These are phyloP conservation scores for Crucibulum laeve DNA, from an alignment of 768 basidiomycete genomes.

Conservation along the genomic window DNA sequence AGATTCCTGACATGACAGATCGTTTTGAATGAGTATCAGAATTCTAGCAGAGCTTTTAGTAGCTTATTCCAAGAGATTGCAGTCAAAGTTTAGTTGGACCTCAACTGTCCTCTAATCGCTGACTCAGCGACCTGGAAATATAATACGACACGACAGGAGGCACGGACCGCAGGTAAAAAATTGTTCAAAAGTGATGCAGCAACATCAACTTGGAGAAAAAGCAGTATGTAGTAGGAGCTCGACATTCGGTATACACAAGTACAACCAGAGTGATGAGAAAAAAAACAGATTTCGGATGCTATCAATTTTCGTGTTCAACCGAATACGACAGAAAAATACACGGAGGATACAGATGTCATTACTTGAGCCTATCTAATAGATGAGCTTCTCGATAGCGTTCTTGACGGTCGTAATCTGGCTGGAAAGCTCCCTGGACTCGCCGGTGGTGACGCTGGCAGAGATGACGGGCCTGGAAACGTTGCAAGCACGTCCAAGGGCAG, in stretches of 20 bases:
- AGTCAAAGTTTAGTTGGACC: background rate
- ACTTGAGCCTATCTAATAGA: conserved; percentile 26
- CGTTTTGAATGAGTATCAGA: background rate
- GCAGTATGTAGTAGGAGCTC: too few species aligned
- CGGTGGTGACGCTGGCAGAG: conserved; percentile 93
- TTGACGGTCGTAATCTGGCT: conserved; percentile 89
- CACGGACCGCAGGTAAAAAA: background rate
- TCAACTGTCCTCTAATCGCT: conserved; percentile 7
- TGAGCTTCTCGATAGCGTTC: conserved; percentile 69
- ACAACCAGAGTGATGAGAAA: too few species aligned
- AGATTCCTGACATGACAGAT: conserved; percentile 80
- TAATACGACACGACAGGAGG: conserved; percentile 7
- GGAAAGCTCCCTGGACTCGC: conserved; percentile 85
- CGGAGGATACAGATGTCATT: too few species aligned
- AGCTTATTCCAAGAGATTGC: background rate
- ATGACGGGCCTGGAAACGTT: conserved; percentile 95
- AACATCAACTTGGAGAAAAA: background rate
- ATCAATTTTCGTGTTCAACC: too few species aligned
- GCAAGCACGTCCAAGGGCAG: conserved; percentile 92
- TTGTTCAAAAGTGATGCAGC: background rate
- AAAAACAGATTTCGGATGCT: too few species aligned
- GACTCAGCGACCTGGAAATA: conserved; percentile 14
- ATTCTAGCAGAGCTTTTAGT: background rate
- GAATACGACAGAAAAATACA: too few species aligned
- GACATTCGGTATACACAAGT: too few species aligned